Conservation (phyloP, 2,329 filamentous ascomycete species). For the Colletotrichum horii region DNA sequence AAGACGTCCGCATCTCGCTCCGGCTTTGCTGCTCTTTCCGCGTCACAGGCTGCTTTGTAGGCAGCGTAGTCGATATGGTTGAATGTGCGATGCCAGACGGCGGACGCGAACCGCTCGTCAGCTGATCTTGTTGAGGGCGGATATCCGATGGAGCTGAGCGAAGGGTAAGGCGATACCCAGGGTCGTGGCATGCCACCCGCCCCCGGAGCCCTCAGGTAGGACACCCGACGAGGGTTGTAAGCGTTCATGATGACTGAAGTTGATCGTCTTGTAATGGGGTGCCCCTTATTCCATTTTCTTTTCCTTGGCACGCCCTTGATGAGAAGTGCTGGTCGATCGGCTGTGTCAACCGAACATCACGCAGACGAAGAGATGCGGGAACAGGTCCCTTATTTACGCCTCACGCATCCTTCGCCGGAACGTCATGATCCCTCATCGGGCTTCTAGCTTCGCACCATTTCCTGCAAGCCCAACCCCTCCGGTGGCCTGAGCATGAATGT, state of each 20-base stretch:
- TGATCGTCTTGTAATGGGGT: not conserved
- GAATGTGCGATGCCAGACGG: conserved; percentile 12
- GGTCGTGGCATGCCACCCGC: not conserved
- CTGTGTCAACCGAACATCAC: not conserved
- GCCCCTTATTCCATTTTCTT: not conserved
- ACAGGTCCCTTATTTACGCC: conserved; percentile 17
- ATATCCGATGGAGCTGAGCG: conserved; percentile 15
- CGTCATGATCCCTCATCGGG: not conserved
- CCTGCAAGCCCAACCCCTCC: conserved; percentile 2
- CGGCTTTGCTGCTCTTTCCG: conserved; percentile 5
- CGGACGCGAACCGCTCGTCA: conserved; percentile 8
- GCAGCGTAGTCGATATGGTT: conserved; percentile 18
- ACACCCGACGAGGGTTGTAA: conserved; percentile 20
- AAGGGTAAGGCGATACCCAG: conserved; percentile 8
- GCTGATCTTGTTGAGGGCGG: not conserved
- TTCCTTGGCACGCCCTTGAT: not conserved
- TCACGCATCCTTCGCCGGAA: not conserved
- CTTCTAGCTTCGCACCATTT: not conserved
- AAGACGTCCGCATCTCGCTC: conserved; percentile 1
- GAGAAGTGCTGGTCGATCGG: not conserved
- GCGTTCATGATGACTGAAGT: conserved; percentile 10
- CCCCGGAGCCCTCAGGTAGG: conserved; percentile 6
- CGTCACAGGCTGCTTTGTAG: conserved; percentile 17
- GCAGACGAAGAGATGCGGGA: not conserved
- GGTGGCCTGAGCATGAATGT: conserved; percentile 15